Percentiles rank a stretch among this genome's conserved stretches.
phyloP scores from a whole-genome alignment of 1,284 basidiomycete genomes.

The Puccinia polysora region DNA sequence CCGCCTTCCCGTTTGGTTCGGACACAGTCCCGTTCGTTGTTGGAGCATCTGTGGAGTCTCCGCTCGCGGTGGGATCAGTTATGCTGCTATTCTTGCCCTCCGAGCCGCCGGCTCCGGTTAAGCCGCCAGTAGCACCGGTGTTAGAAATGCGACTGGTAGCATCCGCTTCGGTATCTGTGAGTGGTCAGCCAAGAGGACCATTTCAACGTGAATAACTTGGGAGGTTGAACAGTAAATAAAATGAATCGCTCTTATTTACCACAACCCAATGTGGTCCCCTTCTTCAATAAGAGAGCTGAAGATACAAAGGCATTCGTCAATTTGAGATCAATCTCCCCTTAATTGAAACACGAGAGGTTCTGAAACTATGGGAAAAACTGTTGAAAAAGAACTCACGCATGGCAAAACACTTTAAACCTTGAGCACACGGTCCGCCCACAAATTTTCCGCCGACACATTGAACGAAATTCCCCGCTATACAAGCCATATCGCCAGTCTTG shows the following conservation, averaged over 20 bases:
- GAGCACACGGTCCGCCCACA: conserved; percentile 24
- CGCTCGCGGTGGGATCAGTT: neutral
- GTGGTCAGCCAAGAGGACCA: neutral
- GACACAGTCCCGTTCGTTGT: conserved; percentile 8
- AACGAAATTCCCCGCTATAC: conserved; percentile 30
- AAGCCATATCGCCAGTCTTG: conserved; percentile 32
- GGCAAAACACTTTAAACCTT: conserved; percentile 24
- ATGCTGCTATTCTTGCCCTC: neutral
- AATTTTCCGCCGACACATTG: conserved; percentile 42
- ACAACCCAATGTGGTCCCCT: conserved; percentile 29
- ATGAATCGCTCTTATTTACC: conserved; percentile 2
- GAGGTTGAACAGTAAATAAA: neutral
- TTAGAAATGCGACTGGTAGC: conserved; percentile 18
- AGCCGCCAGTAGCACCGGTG: conserved; percentile 37
- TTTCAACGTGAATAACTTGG: neutral
- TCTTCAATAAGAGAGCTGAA: conserved; percentile 34
- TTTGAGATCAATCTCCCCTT: neutral
- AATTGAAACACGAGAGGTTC: too few species aligned
- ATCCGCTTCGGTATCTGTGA: conserved; percentile 35
- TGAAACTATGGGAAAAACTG: neutral
- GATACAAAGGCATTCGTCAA: too few species aligned
- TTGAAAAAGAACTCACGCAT: conserved; percentile 27
- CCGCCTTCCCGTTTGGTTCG: conserved; percentile 13
- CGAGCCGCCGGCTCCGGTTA: conserved; percentile 17
- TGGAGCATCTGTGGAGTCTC: conserved; percentile 1